Conservation (phyloP, 1,284 basidiomycete genomes). For the Tausonia pullulans region DNA sequence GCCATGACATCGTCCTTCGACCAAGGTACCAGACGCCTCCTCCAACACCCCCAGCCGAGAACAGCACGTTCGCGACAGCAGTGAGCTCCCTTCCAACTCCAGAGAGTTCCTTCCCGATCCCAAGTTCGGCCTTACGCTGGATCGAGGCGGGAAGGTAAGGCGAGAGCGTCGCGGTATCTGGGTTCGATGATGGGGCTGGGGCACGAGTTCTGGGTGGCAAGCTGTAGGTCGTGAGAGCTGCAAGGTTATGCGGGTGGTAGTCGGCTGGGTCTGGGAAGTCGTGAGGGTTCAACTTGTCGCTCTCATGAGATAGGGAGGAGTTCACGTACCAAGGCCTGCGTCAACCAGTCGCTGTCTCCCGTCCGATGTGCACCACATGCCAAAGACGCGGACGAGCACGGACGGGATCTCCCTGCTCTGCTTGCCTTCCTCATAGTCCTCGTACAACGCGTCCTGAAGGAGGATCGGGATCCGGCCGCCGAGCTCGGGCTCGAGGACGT, state of each 20-base stretch:
- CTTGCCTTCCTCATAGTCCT: no score
- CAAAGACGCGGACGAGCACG: background rate
- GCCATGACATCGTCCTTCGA: constrained; percentile 8
- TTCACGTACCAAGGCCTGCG: no score
- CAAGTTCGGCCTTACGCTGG: background rate
- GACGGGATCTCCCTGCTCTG: background rate
- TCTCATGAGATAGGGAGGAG: no score
- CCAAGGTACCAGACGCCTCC: constrained; percentile 13
- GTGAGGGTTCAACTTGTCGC: no score
- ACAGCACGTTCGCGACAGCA: constrained; percentile 7
- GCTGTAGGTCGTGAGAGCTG: background rate
- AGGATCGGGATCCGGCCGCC: background rate
- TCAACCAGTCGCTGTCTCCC: no score
- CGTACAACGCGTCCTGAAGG: background rate
- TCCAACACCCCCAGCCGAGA: constrained; percentile 9
- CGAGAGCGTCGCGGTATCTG: background rate
- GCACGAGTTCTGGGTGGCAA: background rate
- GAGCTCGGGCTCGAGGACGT: background rate
- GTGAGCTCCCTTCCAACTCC: constrained; percentile 4
- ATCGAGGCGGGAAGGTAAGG: constrained; percentile 9
- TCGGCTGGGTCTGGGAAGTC: constrained; percentile 1
- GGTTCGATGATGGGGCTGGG: constrained; percentile 1
- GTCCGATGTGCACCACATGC: background rate
- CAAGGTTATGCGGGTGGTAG: constrained; percentile 5
- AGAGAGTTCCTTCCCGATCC: background rate